Evolutionary conservation across 139 green algal genomes (phyloP).

Genomic region (Chlamydomonas schloesseri): DNA sequence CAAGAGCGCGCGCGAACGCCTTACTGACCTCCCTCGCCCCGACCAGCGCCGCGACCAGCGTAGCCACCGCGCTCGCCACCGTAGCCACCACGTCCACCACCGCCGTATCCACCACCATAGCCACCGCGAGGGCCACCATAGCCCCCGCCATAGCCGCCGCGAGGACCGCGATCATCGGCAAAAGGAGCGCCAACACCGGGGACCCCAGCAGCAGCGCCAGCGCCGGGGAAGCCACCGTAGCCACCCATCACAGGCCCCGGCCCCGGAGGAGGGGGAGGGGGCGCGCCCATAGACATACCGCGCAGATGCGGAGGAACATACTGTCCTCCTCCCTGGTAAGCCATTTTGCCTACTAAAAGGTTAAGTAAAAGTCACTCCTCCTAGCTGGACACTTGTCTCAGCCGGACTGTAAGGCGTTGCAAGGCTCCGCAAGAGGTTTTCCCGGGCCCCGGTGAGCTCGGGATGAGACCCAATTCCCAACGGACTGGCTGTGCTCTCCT

Average conservation of each 20-base stretch:
- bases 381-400: no score
- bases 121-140: conserved; percentile 53
- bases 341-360: conserved; percentile 11
- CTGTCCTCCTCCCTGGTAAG: conserved; percentile 46
- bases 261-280: conserved; percentile 48
- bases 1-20: background rate
- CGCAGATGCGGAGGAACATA: conserved; percentile 87
- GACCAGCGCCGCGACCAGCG: conserved; percentile 46
- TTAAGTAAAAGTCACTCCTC: no score
- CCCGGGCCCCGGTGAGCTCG: no score
- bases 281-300: conserved; percentile 48
- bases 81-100: conserved; percentile 37
- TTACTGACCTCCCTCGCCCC: background rate
- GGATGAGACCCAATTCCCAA: no score
- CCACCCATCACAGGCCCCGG: background rate
- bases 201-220: background rate
- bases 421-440: no score
- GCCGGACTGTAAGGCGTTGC: no score
- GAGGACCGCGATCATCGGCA: background rate
- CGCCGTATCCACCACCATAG: conserved; percentile 42
- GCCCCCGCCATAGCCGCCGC: conserved; percentile 22
- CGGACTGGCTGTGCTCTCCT: no score
- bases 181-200: background rate
- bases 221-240: conserved; percentile 13
- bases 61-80: conserved; percentile 55